Conservation (phyloP, 73 alveolate genomes). For the Paramecium biaurelia region DNA sequence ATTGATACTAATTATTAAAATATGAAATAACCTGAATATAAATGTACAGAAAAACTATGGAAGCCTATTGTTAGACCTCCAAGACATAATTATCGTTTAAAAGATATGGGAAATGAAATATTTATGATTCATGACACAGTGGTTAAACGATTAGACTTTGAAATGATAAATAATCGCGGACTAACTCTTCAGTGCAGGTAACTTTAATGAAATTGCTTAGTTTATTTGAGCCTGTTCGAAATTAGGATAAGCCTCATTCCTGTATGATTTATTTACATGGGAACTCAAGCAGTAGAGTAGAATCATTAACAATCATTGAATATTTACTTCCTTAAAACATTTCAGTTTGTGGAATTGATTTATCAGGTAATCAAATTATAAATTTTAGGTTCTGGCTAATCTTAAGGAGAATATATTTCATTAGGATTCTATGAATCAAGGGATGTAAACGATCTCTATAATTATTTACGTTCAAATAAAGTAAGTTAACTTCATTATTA, state of each 20-base stretch:
- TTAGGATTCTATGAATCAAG: slow-evolving; percentile 84
- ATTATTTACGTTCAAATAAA: slow-evolving; percentile 72
- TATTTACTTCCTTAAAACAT: slow-evolving; percentile 67
- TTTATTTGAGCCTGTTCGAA: slow-evolving; percentile 26
- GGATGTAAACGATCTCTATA: slow-evolving; percentile 73
- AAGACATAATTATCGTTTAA: slow-evolving; percentile 30
- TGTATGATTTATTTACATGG: slow-evolving; percentile 87
- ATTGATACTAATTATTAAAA: slow-evolving; percentile 21
- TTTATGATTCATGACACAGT: neutral
- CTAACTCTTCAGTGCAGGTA: slow-evolving; percentile 11
- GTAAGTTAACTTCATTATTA: slow-evolving; percentile 33
- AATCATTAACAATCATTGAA: slow-evolving; percentile 63
- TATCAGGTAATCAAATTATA: slow-evolving; percentile 33
- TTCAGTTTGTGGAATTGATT: slow-evolving; percentile 82
- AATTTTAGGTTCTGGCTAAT: slow-evolving; percentile 82
- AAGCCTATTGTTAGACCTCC: slow-evolving; percentile 59
- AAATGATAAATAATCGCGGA: neutral
- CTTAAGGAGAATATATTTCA: slow-evolving; percentile 92
- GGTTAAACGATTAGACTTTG: neutral
- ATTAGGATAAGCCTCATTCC: neutral
- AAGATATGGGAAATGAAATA: slow-evolving; percentile 46
- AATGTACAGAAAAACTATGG: slow-evolving; percentile 40
- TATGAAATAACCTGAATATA: slow-evolving; percentile 18
- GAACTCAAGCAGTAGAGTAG: slow-evolving; percentile 71
- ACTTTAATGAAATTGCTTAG: neutral